Base-by-base conservation (phyloP, 495 filamentous ascomycete species). In the Neurospora sp. region DNA sequence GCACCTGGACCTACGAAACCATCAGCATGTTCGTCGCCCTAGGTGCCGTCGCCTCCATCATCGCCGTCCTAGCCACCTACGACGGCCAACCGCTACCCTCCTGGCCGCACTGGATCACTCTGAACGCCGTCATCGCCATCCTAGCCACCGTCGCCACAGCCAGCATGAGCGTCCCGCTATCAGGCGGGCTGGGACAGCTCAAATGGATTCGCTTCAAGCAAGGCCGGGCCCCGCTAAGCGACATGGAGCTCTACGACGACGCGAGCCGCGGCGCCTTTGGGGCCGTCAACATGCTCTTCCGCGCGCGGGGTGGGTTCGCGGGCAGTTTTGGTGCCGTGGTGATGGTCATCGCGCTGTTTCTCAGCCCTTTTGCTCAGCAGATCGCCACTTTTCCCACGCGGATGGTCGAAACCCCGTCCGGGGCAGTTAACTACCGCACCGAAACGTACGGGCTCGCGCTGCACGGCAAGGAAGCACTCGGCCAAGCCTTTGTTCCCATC, bases 181-280 rank as follows among this genome's bases (percentile, higher is more conserved):
- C 79, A 4, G 81, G 82, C 45, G 79, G 76, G 1, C 70, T 87
- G 31, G 79, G 80, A 8, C 84, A 85, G 74, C 74, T 86, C 1
- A 87, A 87, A 73, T 85, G 84, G 84, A 81, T 82, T 17, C 85
- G 84, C 77, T 86, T 85, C 75, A 79, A 72, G 72, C 70, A 80
- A 38, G 73, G 76, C n/a, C 73, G 77, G 8, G 78, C 81, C 41
- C 79, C 79, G 22, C 73, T 87, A 7, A 78, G 76, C 9, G 84
- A 86, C 45, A 79, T 86, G 73, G 78, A 82, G 37, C 69, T 77
- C n/a, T 80, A 83, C 40, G 86, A 86, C 71, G 82, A 82, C 27
- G 84, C 84, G 1, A 82, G 75, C 78, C 76, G 84, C n/a, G 83
- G 85, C 2, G 76, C 81, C 0, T 74, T 78, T 68, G 84, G 84